Percentiles rank a stretch among this genome's conserved stretches.
phyloP scores from a whole-genome alignment of 2,329 filamentous ascomycete genomes.

The Pseudogymnoascus sp. region DNA sequence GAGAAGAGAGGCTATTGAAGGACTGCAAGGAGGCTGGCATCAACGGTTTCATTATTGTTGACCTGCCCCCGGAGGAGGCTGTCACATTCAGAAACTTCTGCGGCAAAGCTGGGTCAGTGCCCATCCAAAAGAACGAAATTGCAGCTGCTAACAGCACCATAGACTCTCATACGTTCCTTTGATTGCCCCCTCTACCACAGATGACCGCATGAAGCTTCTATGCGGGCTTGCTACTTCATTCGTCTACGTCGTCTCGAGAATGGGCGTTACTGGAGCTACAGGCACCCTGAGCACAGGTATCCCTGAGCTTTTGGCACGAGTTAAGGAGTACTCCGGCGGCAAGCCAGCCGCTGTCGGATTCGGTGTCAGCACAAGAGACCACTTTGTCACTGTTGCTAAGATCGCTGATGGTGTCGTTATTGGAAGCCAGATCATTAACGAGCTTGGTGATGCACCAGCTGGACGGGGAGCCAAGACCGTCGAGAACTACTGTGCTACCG shows the following conservation, averaged over 20 bases:
- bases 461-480: slow-evolving; percentile 65
- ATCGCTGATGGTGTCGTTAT: slow-evolving; percentile 94
- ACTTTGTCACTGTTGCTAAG: slow-evolving; percentile 77
- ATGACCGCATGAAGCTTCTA: slow-evolving; percentile 86
- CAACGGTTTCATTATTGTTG: slow-evolving; percentile 95
- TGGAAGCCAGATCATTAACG: slow-evolving; percentile 88
- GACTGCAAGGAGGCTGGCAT: slow-evolving; percentile 79
- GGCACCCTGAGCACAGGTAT: slow-evolving; percentile 76
- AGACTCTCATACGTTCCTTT: slow-evolving; percentile 93
- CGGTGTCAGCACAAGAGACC: slow-evolving; percentile 89
- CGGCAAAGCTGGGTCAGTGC: slow-evolving; percentile 60
- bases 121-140: neutral
- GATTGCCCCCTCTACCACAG: slow-evolving; percentile 88
- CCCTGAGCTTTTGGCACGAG: slow-evolving; percentile 71
- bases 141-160: slow-evolving; percentile 13
- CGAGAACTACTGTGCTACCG: slow-evolving; percentile 76
- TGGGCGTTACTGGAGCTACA: slow-evolving; percentile 90
- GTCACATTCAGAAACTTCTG: slow-evolving; percentile 84
- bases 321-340: slow-evolving; percentile 88
- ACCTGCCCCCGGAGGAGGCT: slow-evolving; percentile 92
- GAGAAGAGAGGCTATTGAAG: slow-evolving; percentile 78
- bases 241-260: slow-evolving; percentile 95
- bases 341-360: slow-evolving; percentile 90
- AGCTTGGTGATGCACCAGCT: slow-evolving; percentile 60
- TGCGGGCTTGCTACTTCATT: slow-evolving; percentile 97